Evolutionary conservation across 495 filamentous ascomycete genomes (phyloP), one percentile per base, ranked within the genome.

Genomic region (Amniculicola lignicola): DNA sequence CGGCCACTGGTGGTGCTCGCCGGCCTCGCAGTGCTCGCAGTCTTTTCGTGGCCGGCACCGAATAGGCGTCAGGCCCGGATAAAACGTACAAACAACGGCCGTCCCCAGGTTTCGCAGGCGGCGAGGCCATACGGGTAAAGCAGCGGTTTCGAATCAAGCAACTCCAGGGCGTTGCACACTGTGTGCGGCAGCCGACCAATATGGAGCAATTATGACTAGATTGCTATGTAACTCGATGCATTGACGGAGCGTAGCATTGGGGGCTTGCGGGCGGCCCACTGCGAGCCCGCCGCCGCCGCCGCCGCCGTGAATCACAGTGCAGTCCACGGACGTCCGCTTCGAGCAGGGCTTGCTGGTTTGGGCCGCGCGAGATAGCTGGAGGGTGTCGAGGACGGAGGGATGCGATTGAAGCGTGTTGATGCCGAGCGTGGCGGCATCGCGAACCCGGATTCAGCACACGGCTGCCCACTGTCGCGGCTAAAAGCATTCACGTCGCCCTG

Each of bases 71-170:
- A 27, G 18, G 28, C 60, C 54, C 54, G 60, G 40, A 59, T 54
- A 63, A 62, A 54, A 16, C 29, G 29, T 19, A 47, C 59, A 57
- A 62, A 52, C 60, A 42, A 51, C 44, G 28, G 48, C 31, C 14
- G 36, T 42, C 46, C 59, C 54, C 54, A 62, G 59, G 59, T 62
- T 62, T 62, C 54, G 59, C 59, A 58, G 51, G 19, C 47, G 14
- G 36, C 48, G 36, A 57, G 27, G 51, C 38, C 33, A 49, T 49
- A 51, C 52, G 58, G 58, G 51, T 55, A 61, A 54, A 56, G 58
- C 38, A 48, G 28, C 35, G 33, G 58, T 63, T 58, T 62, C 61
- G 57, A 64, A 60, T 55, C 51, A 53, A 14, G 11, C 37, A 36
- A 11, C 29, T 23, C 27, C 9, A 42, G 42, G 54, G 42, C 27